These are phyloP conservation scores for Phytophthora fragariae DNA, from an alignment of 352 stramenopile species.

Conservation along the genomic window DNA sequence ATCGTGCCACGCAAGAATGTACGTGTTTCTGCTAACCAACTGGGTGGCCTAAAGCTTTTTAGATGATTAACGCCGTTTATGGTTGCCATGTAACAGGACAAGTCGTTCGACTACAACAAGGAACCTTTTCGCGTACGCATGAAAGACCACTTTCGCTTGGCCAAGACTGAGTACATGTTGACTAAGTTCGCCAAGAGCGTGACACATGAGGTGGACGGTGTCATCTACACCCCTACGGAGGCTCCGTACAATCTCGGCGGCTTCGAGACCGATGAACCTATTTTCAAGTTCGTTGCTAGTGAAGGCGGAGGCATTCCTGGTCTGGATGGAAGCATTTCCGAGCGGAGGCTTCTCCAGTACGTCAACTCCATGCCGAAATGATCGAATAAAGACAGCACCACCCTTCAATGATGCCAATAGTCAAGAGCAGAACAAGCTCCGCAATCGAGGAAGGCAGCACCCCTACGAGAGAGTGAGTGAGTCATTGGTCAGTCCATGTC, in stretches of 20 bases:
- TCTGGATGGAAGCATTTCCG: conserved; percentile 84
- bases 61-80: conserved; percentile 5
- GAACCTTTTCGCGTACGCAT: conserved; percentile 90
- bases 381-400: conserved; percentile 22
- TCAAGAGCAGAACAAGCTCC: conserved; percentile 25
- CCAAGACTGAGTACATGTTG: conserved; percentile 88
- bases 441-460: conserved; percentile 53
- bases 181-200: conserved; percentile 89
- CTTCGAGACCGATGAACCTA: conserved; percentile 84
- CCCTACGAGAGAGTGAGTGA: conserved; percentile 67
- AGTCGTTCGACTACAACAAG: conserved; percentile 76
- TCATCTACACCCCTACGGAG: conserved; percentile 88
- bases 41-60: neutral
- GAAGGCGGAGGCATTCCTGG: conserved; percentile 83
- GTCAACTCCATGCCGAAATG: conserved; percentile 78
- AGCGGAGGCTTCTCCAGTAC: conserved; percentile 82
- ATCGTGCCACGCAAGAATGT: conserved; percentile 89
- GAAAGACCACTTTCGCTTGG: conserved; percentile 90
- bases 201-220: conserved; percentile 87
- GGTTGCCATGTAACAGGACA: conserved; percentile 48
- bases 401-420: conserved; percentile 25
- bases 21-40: conserved; percentile 20
- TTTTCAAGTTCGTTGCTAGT: conserved; percentile 92
- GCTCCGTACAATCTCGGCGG: conserved; percentile 87
- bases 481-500: conserved; percentile 72